Evolutionary conservation across 768 basidiomycete genomes (phyloP), one percentile per base, ranked within the genome.

Genomic region (Leccinum variicolor): DNA sequence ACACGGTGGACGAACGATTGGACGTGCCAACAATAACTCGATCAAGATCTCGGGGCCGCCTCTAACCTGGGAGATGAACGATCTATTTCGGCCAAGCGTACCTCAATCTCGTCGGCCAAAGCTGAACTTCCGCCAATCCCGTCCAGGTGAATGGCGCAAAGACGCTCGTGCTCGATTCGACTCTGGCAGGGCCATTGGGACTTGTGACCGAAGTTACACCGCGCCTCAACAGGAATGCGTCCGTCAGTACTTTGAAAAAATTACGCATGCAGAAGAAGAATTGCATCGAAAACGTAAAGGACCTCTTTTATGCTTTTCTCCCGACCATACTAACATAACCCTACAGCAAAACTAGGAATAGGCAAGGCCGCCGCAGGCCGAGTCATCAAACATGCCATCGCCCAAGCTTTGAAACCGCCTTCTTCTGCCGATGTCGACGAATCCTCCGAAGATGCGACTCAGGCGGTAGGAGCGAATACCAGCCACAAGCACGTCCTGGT

Each of bases 371-470:
- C 89, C 13, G 92, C 92, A 1, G 75, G 76, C 47, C 84, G 92
- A 28, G 94, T 94, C 73, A 94, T 94, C 70, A 89, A 87, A 71
- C 81, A 89, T 68, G 90, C 90, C 26, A 90, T 92, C 45, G 74
- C 87, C 2, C 86, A 87, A 70, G 83, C 82, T 13, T 17, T 78
- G 80, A 51, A 64, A 72, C 41, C 58, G 48, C 1, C n/a, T n/a
- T n/a, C 53, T 33, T 62, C 65, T 75, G 72, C 11, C 11, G 33
- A 36, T 15, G 68, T 69, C 6, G n/a, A n/a, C n/a, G n/a, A n/a
- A n/a, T n/a, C n/a, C n/a, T n/a, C n/a, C n/a, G n/a, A n/a, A n/a
- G n/a, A n/a, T n/a, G n/a, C n/a, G n/a, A n/a, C n/a, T n/a, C n/a
- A n/a, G n/a, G n/a, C n/a, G n/a, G n/a, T n/a, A n/a, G n/a, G n/a